Conservation (phyloP, 192 early-diverging fungal species). For the Backusella parvicylindrica region DNA sequence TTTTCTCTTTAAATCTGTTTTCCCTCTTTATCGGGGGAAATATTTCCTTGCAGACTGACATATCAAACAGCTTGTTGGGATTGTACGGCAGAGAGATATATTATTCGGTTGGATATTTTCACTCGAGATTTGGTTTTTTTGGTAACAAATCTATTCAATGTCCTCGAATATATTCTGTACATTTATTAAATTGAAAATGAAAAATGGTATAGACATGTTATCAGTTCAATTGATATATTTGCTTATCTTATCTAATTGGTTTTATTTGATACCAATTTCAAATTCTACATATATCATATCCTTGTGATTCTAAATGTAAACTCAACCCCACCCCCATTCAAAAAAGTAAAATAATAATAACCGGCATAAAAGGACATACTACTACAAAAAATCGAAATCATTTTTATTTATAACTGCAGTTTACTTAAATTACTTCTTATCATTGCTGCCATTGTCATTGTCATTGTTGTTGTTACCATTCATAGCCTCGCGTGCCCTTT, state of each 20-base stretch:
- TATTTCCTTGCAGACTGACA: slow-evolving; percentile 6
- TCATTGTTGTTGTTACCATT: background rate
- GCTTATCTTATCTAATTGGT: too few species aligned
- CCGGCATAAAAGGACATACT: too few species aligned
- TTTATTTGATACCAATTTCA: too few species aligned
- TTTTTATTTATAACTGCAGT: background rate
- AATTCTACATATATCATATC: too few species aligned
- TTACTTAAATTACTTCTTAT: slow-evolving; percentile 1
- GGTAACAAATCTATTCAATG: background rate
- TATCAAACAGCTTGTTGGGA: background rate
- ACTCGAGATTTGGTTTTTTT: background rate
- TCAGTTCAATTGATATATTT: too few species aligned
- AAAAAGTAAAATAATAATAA: too few species aligned
- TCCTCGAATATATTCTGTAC: background rate
- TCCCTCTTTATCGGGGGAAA: slow-evolving; percentile 10
- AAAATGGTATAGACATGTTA: too few species aligned
- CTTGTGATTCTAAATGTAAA: too few species aligned
- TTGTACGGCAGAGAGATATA: slow-evolving; percentile 15
- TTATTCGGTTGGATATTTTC: background rate
- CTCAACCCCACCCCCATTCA: too few species aligned
- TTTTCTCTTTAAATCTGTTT: background rate
- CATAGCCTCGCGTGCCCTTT: slow-evolving; percentile 14
- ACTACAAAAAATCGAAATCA: background rate
- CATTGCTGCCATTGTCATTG: background rate
- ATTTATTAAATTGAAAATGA: background rate